These are phyloP conservation scores for Arctium lappa DNA, from an alignment of 129 eudicot genomes.

Conservation along the genomic window DNA sequence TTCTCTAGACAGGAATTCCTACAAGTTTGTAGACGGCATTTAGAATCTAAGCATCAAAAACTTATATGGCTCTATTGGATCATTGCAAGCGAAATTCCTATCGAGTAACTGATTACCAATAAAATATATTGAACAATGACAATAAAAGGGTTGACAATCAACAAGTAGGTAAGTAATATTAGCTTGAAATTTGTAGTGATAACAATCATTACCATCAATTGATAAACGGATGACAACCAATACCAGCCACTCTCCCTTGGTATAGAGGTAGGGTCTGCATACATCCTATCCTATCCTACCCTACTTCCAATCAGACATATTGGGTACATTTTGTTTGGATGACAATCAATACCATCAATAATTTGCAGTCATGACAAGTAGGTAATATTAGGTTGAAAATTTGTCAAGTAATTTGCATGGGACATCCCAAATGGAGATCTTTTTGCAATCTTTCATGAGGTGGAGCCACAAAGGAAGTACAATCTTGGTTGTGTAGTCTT, in stretches of 20 bases:
- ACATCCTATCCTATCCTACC: no score
- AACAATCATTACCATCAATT: background rate
- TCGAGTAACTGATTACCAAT: background rate
- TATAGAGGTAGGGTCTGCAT: no score
- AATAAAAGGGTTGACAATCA: background rate
- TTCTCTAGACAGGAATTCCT: background rate
- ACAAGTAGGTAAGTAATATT: background rate
- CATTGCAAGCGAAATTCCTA: background rate
- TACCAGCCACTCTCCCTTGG: no score
- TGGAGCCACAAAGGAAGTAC: constrained; percentile 13
- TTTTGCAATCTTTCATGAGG: background rate
- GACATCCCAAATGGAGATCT: background rate
- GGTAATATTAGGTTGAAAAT: background rate
- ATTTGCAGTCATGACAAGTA: background rate
- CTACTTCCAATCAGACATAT: background rate
- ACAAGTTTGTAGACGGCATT: background rate
- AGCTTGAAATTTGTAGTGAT: background rate
- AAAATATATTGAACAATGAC: background rate
- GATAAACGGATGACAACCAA: no score
- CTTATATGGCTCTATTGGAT: background rate
- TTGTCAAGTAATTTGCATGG: background rate
- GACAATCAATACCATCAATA: background rate
- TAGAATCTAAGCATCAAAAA: background rate
- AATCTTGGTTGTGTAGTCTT: background rate
- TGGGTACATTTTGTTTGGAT: background rate